Evolutionary conservation across 768 basidiomycete species (phyloP), one percentile per base, ranked within the genome.

Genomic region (Filobasidium floriforme): DNA sequence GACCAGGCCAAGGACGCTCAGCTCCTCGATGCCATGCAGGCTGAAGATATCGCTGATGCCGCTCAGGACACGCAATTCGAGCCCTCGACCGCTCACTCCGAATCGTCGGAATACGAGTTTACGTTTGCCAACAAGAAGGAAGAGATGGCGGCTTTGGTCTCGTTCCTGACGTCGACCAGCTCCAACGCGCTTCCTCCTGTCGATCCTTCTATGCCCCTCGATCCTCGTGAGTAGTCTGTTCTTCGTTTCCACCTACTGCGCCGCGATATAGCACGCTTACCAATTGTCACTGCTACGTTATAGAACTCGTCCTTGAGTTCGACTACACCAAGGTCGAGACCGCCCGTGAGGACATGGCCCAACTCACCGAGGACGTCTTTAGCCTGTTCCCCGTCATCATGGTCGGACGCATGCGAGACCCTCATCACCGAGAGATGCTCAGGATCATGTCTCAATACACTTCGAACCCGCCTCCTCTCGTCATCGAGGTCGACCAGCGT

Each of bases 401-500:
- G 49, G 60, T 78, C 43, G 77, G 77, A 57, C 71, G 72, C 41
- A 77, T 78, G 77, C 73, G 77, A 14, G 77, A 78, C 62, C 77
- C 77, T 24, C 75, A 71, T 69, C 75, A 77, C 59, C 69, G 77
- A 11, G 76, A 78, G 63, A 70, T 78, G 62, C 71, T 73, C 59
- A 72, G 72, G 59, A 69, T 77, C 62, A 65, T 78, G 5, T 63
- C 73, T 1, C 70, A 70, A 60, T 78, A 75, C 68, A 70, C 70
- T 41, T 76, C 76, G 65, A 62, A 43, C 43, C 77, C 77, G 18
- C 54, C 73, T 1, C 75, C 76, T 7, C 69, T 78, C 29, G 70
- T 78, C 55, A 63, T 78, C 67, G 77, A 78, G 41, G 69, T 78
- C 55, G 77, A 78, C 68, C 77, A 78, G 63, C 66, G 77, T 7